Evolutionary conservation across 2,329 filamentous ascomycete species (phyloP).

Genomic region (Fusarium nodosum): DNA sequence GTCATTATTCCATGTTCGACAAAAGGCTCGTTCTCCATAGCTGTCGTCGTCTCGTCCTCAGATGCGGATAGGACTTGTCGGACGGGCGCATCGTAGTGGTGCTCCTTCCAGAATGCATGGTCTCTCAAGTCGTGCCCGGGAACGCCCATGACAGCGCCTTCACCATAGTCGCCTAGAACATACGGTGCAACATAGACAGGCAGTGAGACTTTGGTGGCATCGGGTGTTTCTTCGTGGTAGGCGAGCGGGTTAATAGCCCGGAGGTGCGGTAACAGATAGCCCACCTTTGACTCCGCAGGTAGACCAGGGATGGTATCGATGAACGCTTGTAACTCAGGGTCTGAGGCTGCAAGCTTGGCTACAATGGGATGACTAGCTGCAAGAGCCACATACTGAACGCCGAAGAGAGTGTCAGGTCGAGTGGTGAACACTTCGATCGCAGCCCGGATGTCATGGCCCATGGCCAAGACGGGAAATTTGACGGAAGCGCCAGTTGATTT

Average conservation of each 20-base stretch:
- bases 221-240: slow-evolving; percentile 64
- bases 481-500: slow-evolving; percentile 80
- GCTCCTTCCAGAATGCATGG: slow-evolving; percentile 82
- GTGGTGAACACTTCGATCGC: slow-evolving; percentile 84
- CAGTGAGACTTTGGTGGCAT: slow-evolving; percentile 68
- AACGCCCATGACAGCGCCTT: slow-evolving; percentile 92
- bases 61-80: slow-evolving; percentile 71
- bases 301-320: slow-evolving; percentile 71
- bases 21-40: slow-evolving; percentile 67
- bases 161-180: slow-evolving; percentile 86
- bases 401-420: slow-evolving; percentile 86
- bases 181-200: slow-evolving; percentile 88
- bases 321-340: slow-evolving; percentile 75
- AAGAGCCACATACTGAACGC: slow-evolving; percentile 86
- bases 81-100: slow-evolving; percentile 71
- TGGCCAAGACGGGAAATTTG: slow-evolving; percentile 73
- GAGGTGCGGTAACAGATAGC: slow-evolving; percentile 75
- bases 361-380: slow-evolving; percentile 81
- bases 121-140: slow-evolving; percentile 87
- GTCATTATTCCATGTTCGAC: slow-evolving; percentile 77
- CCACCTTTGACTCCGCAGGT: slow-evolving; percentile 71
- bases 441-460: slow-evolving; percentile 57
- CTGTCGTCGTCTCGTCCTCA: slow-evolving; percentile 62
- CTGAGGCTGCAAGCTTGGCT: slow-evolving; percentile 67
- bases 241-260: slow-evolving; percentile 76